Evolutionary conservation across 805 yeast genomes (phyloP), one percentile per base, ranked within the genome.

Genomic region (Sporopachydermia lactativora): DNA sequence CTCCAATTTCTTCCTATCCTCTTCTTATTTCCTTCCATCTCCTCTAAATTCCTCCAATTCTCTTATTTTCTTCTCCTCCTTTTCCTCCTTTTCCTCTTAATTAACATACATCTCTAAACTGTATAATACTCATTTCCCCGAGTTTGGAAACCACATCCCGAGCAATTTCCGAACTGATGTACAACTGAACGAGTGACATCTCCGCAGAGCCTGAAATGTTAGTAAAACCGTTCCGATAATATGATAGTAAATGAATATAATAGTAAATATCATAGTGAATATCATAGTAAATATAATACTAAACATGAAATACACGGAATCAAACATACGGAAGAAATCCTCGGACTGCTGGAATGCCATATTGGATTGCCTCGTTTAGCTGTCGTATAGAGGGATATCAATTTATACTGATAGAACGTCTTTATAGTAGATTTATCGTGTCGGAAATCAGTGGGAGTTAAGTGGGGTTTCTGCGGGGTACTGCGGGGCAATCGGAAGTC

Each of bases 171-270:
- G 59, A 59, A 16, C 72, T 65, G 18, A 68, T 67, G 45, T 65
- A 68, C 53, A 68, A 62, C 44, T 68, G 73, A 11, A 67, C 70
- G 37, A 68, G 50, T 2, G 66, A 54, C 73, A 68, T 68, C 5
- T 71, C 69, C 5, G 72, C 71, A 17, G 70, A 64, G 38, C 73
- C 50, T 48, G n/a, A 6, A 8, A 35, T 8, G 15, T 14, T 4
- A 6, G 18, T 36, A 17, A 36, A 16, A n/a, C 8, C 14, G 5
- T 36, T 5, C 13, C 13, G 38, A 36, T 5, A 13, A 5, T 36
- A 4, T 8, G 19, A 11, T 15, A n/a, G 15, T 15, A 8, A 36
- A 15, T 14, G 5, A 6, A 5, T 36, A n/a, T n/a, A 36, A 15
- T 8, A 8, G 18, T 15, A 15, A 15, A 17, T 17, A 11, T 35